Conservation (phyloP, 2,329 filamentous ascomycete species). For the Alternaria dauci region DNA sequence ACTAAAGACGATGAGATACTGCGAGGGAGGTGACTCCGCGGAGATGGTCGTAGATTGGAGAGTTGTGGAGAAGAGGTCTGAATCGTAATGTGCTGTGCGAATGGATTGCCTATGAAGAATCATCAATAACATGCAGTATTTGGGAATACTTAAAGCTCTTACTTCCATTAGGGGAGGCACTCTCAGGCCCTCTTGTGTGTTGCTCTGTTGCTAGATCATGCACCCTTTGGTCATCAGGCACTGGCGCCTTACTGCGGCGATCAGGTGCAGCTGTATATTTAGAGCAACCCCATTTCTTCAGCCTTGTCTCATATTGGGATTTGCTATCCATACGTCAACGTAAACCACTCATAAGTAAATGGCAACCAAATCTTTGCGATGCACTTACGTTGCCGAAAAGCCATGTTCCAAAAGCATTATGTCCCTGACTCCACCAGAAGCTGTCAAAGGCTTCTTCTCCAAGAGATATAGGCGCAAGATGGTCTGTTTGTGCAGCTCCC, state of each 20-base stretch:
- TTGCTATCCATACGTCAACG: neutral
- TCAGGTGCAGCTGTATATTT: neutral
- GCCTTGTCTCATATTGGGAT: neutral
- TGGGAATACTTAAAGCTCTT: neutral
- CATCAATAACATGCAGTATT: fast-evolving
- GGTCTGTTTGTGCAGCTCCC: neutral
- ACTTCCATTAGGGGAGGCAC: fast-evolving
- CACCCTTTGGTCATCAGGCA: fast-evolving
- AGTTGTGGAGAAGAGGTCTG: neutral
- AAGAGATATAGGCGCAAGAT: neutral
- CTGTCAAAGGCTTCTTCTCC: neutral
- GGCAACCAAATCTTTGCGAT: neutral
- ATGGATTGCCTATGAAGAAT: neutral
- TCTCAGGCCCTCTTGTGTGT: no score
- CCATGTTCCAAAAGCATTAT: neutral
- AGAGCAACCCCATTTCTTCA: neutral
- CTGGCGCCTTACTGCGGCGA: neutral
- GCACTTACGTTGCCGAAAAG: neutral
- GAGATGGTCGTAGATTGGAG: neutral
- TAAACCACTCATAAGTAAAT: fast-evolving
- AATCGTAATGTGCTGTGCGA: neutral
- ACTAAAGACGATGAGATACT: neutral
- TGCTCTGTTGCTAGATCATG: neutral
- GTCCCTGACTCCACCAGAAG: neutral
- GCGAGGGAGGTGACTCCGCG: neutral